Percentiles rank a stretch among this genome's conserved stretches.
Conservation (phyloP, 768 basidiomycete genomes). For the Solioccasus polychromus region DNA sequence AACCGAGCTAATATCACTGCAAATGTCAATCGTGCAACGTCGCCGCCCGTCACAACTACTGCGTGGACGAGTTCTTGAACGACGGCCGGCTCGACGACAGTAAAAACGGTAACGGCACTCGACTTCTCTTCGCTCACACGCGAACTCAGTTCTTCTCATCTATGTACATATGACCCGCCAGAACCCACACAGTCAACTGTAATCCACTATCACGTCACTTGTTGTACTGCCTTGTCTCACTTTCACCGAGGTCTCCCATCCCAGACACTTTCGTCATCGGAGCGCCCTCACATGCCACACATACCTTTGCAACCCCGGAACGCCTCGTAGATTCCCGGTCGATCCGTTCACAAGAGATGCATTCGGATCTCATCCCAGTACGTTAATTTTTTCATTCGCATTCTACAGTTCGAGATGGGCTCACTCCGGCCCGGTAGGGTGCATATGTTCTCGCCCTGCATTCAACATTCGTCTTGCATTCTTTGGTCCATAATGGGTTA, state of each 20-base stretch:
- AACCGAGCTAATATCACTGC: no score
- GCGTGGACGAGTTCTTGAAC: conserved; percentile 15
- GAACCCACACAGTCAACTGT: background rate
- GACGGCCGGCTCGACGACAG: no score
- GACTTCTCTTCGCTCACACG: conserved; percentile 19
- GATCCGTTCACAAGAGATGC: conserved; percentile 32
- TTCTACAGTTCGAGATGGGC: no score
- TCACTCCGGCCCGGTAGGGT: no score
- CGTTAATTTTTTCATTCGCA: no score
- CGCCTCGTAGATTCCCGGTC: conserved; percentile 20
- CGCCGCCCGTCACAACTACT: background rate
- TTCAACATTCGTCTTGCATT: no score
- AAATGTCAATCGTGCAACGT: background rate
- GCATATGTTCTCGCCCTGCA: no score
- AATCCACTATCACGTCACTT: conserved; percentile 22
- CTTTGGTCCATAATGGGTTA: no score
- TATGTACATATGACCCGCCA: background rate
- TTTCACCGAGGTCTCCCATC: conserved; percentile 37
- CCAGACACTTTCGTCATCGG: conserved; percentile 42
- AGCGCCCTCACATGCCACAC: conserved; percentile 36
- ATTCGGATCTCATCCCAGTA: conserved; percentile 46
- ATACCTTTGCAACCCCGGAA: conserved; percentile 34
- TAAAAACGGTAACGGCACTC: background rate
- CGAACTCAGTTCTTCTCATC: background rate
- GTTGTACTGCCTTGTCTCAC: conserved; percentile 40